Conservation (phyloP, 2,329 filamentous ascomycete species). For the Talaromyces sp. region DNA sequence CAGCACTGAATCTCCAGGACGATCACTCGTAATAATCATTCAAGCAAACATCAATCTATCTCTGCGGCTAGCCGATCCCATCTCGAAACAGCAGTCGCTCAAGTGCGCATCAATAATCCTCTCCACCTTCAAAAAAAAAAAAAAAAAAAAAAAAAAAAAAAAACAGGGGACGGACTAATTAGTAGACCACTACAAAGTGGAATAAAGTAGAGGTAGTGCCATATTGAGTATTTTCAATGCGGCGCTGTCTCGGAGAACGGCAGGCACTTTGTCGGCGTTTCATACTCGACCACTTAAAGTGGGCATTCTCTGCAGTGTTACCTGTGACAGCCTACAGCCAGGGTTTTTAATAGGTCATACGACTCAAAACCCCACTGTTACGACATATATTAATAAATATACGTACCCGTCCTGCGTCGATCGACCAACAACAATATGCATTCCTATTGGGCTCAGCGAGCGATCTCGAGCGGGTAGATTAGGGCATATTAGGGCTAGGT, state of each 20-base stretch:
- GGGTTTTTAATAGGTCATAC: not conserved
- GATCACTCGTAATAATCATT: not conserved
- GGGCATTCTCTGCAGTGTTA: not conserved
- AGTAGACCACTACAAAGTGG: no score
- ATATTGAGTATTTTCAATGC: not conserved
- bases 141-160: not conserved
- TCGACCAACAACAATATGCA: not conserved
- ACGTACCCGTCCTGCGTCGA: not conserved
- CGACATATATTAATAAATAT: not conserved
- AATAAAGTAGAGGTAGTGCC: not conserved
- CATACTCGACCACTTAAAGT: not conserved
- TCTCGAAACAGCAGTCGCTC: not conserved
- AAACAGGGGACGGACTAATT: no score
- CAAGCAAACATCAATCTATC: no score
- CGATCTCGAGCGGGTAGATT: not conserved
- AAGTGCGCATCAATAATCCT: not conserved
- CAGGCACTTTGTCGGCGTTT: not conserved
- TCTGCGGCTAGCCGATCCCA: not conserved
- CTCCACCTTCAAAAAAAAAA: not conserved
- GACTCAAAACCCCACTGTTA: not conserved
- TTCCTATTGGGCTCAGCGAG: not conserved
- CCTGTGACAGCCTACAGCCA: not conserved
- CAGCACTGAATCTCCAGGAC: not conserved
- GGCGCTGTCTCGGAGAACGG: not conserved
- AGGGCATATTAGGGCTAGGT: not conserved